A percentile compares a stretch with the other conserved stretches of the same genome.
phyloP scores from a whole-genome alignment of 202 grass and related monocot genomes.

The Bolboschoenoplectus hybrid region DNA sequence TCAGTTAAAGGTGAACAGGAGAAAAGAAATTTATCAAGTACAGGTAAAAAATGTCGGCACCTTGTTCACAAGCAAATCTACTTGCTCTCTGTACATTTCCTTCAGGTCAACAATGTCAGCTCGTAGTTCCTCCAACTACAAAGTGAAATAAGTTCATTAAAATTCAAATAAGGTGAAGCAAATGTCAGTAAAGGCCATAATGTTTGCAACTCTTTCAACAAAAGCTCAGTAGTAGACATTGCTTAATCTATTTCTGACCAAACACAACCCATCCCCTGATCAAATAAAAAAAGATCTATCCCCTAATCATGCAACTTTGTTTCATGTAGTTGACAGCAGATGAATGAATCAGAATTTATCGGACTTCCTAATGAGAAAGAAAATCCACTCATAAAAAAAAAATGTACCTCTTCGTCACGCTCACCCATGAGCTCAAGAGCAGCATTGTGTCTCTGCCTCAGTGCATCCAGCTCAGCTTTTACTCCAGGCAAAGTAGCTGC shows the following conservation, averaged over 20 bases:
- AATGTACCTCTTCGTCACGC: conserved; percentile 94
- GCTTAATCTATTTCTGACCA: background rate
- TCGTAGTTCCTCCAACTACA: conserved; percentile 92
- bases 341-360: background rate
- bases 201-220: background rate
- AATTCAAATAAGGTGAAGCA: conserved; percentile 25
- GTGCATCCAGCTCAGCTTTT: conserved; percentile 83
- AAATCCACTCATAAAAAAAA: conserved; percentile 13
- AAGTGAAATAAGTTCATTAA: conserved; percentile 38
- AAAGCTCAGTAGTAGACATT: background rate
- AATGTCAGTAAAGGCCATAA: background rate
- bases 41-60: conserved; percentile 43
- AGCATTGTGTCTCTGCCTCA: conserved; percentile 85
- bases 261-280: background rate
- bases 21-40: background rate
- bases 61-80: conserved; percentile 98
- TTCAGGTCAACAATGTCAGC: conserved; percentile 97
- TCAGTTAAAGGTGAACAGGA: background rate
- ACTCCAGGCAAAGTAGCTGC: conserved; percentile 80
- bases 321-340: background rate
- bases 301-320: background rate
- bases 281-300: background rate
- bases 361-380: background rate
- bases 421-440: conserved; percentile 98
- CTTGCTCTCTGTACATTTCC: conserved; percentile 99